Percentiles rank a stretch among this genome's conserved stretches.
Conservation (phyloP, 2,329 filamentous ascomycete species). For the Clathrospora elynae region DNA sequence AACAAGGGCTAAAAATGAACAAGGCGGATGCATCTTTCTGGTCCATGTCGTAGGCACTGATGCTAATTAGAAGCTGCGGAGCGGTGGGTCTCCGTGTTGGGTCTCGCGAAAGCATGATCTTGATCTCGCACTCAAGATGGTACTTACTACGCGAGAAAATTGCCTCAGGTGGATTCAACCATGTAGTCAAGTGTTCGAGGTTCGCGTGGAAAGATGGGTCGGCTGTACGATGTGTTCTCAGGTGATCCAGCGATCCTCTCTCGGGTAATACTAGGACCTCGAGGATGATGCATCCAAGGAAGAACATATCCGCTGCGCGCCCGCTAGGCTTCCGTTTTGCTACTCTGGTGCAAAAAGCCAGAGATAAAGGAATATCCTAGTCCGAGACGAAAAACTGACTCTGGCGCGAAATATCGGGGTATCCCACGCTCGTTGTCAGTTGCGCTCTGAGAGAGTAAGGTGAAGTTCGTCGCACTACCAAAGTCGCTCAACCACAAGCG, state of each 20-base stretch:
- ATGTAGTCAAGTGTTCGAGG: conserved; percentile 66
- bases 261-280: conserved; percentile 66
- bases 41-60: conserved; percentile 1
- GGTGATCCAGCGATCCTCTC: conserved; percentile 63
- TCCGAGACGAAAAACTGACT: conserved; percentile 4
- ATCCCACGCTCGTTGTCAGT: conserved; percentile 32
- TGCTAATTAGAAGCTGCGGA: conserved; percentile 2
- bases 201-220: conserved; percentile 76
- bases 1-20: conserved; percentile 15
- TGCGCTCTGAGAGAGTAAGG: conserved; percentile 23
- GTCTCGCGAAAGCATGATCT: conserved; percentile 9
- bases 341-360: too few relatives aligned
- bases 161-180: conserved; percentile 65
- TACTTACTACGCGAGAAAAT: conserved; percentile 50
- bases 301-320: conserved; percentile 67
- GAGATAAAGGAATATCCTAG: too few relatives aligned
- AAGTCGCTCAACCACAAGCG: conserved; percentile 8
- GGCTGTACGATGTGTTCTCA: conserved; percentile 55
- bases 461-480: conserved; percentile 29
- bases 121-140: conserved; percentile 5
- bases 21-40: not conserved
- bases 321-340: conserved; percentile 15
- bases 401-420: conserved; percentile 28
- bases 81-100: conserved; percentile 11
- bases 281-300: conserved; percentile 71